These are phyloP conservation scores for Fragaria iinumae DNA, from an alignment of 306 rosid species.

Conservation along the genomic window DNA sequence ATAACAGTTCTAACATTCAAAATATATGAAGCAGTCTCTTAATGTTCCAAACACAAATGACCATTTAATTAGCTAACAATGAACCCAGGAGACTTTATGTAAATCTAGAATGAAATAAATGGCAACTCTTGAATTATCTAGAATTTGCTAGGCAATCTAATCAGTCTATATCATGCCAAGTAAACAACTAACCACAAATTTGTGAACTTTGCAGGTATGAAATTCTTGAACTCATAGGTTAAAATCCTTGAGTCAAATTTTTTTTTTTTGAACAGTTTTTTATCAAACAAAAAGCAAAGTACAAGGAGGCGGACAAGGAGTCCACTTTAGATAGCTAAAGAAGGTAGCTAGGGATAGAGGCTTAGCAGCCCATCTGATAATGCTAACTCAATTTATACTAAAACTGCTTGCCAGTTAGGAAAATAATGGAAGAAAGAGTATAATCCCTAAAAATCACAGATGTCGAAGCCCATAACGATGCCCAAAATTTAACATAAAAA, in stretches of 20 bases:
- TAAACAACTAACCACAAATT: not conserved
- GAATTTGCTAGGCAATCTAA: not conserved
- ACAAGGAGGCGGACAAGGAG: no score
- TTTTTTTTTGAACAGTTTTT: no score
- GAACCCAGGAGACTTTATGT: not conserved
- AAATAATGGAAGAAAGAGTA: no score
- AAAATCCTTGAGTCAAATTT: not conserved
- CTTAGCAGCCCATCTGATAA: no score
- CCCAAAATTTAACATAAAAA: not conserved
- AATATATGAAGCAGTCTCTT: not conserved
- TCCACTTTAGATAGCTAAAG: no score
- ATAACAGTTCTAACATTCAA: not conserved
- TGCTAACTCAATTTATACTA: no score
- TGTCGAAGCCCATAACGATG: no score
- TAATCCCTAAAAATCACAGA: no score
- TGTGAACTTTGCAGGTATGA: not conserved
- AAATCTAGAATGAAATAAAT: not conserved
- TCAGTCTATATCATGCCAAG: not conserved
- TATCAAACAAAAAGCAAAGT: no score
- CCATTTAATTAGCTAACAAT: not conserved
- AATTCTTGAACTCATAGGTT: not conserved
- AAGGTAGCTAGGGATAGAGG: no score
- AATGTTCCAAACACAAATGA: not conserved
- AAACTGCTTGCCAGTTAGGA: no score
- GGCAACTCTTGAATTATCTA: not conserved